These are phyloP conservation scores for Colletotrichum sublineola DNA, from an alignment of 2,329 filamentous ascomycete species.

Conservation along the genomic window DNA sequence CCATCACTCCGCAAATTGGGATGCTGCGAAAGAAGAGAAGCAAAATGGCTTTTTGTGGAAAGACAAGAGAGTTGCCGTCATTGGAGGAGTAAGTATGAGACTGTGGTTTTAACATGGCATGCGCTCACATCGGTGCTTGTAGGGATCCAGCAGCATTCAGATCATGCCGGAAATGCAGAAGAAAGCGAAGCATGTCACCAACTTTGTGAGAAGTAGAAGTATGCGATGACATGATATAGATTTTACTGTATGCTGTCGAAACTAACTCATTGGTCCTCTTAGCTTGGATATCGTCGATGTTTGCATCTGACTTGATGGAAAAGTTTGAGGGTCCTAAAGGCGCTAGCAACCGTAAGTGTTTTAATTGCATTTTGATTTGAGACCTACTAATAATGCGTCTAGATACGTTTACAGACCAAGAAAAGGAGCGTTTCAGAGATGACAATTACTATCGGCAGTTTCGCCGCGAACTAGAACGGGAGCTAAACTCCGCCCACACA, in stretches of 20 bases:
- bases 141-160: conserved; percentile 65
- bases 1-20: background rate
- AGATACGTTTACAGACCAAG: background rate
- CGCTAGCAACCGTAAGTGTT: background rate
- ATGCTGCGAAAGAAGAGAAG: background rate
- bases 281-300: conserved; percentile 4
- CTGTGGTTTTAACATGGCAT: too few species aligned
- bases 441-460: background rate
- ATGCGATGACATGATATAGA: background rate
- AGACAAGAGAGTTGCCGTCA: conserved; percentile 61
- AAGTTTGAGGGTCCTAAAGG: background rate
- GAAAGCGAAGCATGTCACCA: conserved; percentile 17
- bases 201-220: conserved; percentile 1
- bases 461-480: background rate
- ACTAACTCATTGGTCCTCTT: background rate
- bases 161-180: conserved; percentile 59
- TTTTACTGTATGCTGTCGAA: too few species aligned
- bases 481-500: background rate
- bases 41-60: conserved; percentile 22
- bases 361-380: fast-evolving
- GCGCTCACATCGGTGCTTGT: conserved; percentile 38
- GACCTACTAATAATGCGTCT: background rate
- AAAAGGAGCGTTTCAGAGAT: background rate
- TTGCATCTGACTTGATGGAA: background rate
- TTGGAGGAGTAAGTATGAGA: conserved; percentile 51